These are phyloP conservation scores for Axilococcus clingmanii DNA, from an alignment of 139 green algal species.

Conservation along the genomic window DNA sequence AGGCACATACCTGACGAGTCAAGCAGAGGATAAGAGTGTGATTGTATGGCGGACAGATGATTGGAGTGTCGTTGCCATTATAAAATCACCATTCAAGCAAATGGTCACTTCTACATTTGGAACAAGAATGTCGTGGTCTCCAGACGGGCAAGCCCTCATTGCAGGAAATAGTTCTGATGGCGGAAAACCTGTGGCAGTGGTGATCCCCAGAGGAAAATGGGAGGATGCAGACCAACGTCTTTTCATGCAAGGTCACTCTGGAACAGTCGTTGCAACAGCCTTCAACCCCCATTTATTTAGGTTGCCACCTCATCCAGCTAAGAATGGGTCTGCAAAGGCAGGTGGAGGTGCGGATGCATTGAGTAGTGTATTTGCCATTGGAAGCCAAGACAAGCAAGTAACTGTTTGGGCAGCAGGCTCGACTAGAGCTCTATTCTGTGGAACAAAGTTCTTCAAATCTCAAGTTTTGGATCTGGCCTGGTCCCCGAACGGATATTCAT, in stretches of 20 bases:
- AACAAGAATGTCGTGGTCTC: conserved; percentile 40
- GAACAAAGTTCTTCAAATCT: conserved; percentile 28
- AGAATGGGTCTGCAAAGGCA: too few relatives aligned
- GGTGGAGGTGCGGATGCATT: conserved; percentile 10
- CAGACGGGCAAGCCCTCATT: conserved; percentile 63
- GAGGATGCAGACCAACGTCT: conserved; percentile 13
- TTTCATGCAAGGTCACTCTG: conserved; percentile 28
- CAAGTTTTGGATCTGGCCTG: conserved; percentile 72
- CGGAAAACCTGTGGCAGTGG: conserved; percentile 38
- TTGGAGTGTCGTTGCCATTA: conserved; percentile 39
- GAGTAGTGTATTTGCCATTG: conserved; percentile 42
- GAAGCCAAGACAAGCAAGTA: conserved; percentile 42
- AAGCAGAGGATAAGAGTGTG: conserved; percentile 68
- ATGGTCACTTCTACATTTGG: conserved; percentile 34
- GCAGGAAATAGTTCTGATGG: conserved; percentile 51
- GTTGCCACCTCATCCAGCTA: conserved; percentile 11
- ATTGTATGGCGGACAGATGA: conserved; percentile 70
- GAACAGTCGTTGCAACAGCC: conserved; percentile 44
- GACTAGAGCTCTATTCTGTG: conserved; percentile 11
- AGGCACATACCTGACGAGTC: conserved; percentile 72
- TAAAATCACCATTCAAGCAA: conserved; percentile 42
- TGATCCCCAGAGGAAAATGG: conserved; percentile 43
- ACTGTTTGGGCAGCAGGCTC: conserved; percentile 18
- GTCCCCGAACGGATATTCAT: conserved; percentile 63
- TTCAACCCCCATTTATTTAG: conserved; percentile 66